Conservation (phyloP, 163 green algal genomes). For the Chlorella variabilis region DNA sequence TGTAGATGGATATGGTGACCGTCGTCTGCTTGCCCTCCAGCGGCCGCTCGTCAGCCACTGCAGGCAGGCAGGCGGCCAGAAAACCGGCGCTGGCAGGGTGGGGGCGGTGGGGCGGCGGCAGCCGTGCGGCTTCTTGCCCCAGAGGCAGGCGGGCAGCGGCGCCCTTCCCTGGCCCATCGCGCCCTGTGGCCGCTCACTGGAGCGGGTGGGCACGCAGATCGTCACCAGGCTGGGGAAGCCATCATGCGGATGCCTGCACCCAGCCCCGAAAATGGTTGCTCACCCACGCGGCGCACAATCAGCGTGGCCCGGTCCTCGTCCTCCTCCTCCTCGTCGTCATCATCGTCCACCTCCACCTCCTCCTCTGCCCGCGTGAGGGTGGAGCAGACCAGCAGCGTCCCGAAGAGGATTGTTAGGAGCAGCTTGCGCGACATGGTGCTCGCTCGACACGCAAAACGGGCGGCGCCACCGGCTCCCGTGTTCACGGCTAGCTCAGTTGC, state of each 20-base stretch:
- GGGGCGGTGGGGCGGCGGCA: too few relatives aligned
- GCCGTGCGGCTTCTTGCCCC: too few relatives aligned
- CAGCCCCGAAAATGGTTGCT: background rate
- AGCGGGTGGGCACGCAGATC: background rate
- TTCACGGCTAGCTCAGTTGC: too few relatives aligned
- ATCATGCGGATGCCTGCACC: too few relatives aligned
- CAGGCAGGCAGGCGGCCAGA: constrained; percentile 32
- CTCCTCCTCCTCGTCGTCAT: constrained; percentile 26
- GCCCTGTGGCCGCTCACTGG: too few relatives aligned
- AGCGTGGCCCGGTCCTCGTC: constrained; percentile 17
- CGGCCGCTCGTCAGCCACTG: constrained; percentile 32
- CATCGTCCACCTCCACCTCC: constrained; percentile 15
- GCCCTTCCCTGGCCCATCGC: too few relatives aligned
- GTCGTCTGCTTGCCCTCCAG: constrained; percentile 40
- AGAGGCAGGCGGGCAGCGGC: too few relatives aligned
- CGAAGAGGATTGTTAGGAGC: background rate
- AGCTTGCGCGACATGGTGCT: background rate
- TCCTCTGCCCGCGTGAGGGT: constrained; percentile 16
- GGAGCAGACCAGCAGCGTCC: constrained; percentile 23
- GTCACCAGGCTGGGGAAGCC: too few relatives aligned
- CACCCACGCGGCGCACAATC: background rate
- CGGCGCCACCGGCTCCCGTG: too few relatives aligned
- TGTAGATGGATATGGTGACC: constrained; percentile 52
- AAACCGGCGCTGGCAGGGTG: too few relatives aligned
- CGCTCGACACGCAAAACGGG: too few relatives aligned